Evolutionary conservation across 352 stramenopile genomes (phyloP), one percentile per base, ranked within the genome.

Genomic region (Phytophthora melonis): DNA sequence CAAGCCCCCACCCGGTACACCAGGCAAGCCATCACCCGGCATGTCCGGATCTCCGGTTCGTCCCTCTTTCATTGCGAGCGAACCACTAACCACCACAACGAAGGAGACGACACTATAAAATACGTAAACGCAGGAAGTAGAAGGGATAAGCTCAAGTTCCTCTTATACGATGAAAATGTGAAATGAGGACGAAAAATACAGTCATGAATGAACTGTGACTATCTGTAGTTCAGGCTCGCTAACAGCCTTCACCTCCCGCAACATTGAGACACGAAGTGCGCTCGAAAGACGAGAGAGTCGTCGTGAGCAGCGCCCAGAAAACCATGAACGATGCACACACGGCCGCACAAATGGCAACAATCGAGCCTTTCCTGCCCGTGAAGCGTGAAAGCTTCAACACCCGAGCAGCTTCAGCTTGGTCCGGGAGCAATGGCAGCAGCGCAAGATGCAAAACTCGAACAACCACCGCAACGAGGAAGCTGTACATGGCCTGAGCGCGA

Each of bases 211-310:
- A 27, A 47, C 57, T 72, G 63, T 66, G 59, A 1, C 5, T 54
- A 41, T 32, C 34, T 30, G 25, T 30, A 18, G 27, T 16, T 62
- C 32, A 32, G 19, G 52, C 57, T 58, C 41, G 25, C 52, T 81
- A 92, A 55, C 84, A 92, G 16, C 84, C 81, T 80, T 92, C 84
- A 14, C 87, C 84, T 18, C 87, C 87, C 36, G 84, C 83, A 34
- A 93, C 72, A 30, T 86, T 87, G 25, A 93, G 66, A 63, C 87
- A 93, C 50, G 87, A 78, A 0, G 87, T 92, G 2, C 70, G 70
- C 58, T 90, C 80, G 21, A 89, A 79, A 0, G 80, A 80, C 23
- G 83, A 79, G 19, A 93, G 75, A 1, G 84, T 63, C 14, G 79
- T 81, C n/a, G 77, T 91, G 34, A 91, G 74, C 10, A 87, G 18